phyloP scores from a whole-genome alignment of 805 yeast species.

The Hanseniaspora clermontiae region DNA sequence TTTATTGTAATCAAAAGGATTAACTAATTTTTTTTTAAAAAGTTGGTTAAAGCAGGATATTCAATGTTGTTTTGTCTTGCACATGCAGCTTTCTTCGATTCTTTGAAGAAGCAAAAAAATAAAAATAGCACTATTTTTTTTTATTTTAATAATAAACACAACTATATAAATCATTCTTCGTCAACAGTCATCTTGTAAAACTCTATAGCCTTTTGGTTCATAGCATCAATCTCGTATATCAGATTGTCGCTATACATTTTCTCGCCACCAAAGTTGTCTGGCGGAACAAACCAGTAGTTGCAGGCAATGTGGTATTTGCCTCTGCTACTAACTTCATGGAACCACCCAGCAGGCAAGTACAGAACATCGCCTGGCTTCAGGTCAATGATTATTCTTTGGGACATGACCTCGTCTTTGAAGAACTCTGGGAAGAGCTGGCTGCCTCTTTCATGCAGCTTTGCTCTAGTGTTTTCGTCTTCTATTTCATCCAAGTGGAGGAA shows the following conservation, averaged over 20 bases:
- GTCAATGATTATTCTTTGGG: slow-evolving; percentile 35
- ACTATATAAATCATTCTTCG: slow-evolving; percentile 2
- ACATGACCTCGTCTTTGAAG: slow-evolving; percentile 20
- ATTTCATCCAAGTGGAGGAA: slow-evolving; percentile 49
- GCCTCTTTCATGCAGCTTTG: slow-evolving; percentile 29
- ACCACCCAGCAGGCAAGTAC: slow-evolving; percentile 69
- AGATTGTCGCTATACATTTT: slow-evolving; percentile 9
- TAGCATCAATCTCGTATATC: slow-evolving; percentile 32
- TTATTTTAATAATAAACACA: not conserved
- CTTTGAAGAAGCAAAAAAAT: not conserved
- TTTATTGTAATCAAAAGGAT: slow-evolving; percentile 29
- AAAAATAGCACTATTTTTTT: too few species aligned
- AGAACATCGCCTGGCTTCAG: slow-evolving; percentile 54
- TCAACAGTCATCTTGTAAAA: slow-evolving; percentile 14
- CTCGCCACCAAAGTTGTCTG: slow-evolving; percentile 24
- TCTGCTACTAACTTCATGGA: slow-evolving; percentile 64
- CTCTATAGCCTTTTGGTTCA: slow-evolving; percentile 30
- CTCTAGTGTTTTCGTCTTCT: slow-evolving; percentile 16
- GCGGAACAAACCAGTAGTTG: slow-evolving; percentile 68
- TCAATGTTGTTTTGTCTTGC: too few species aligned
- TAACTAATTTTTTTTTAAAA: slow-evolving; percentile 7
- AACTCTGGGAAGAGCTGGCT: slow-evolving; percentile 39
- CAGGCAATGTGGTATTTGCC: slow-evolving; percentile 49
- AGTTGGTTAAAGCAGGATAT: too few species aligned
- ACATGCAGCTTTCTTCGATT: not conserved